Evolutionary conservation across 805 yeast genomes (phyloP), one percentile per base, ranked within the genome.

Genomic region (Lipomyces sp.): DNA sequence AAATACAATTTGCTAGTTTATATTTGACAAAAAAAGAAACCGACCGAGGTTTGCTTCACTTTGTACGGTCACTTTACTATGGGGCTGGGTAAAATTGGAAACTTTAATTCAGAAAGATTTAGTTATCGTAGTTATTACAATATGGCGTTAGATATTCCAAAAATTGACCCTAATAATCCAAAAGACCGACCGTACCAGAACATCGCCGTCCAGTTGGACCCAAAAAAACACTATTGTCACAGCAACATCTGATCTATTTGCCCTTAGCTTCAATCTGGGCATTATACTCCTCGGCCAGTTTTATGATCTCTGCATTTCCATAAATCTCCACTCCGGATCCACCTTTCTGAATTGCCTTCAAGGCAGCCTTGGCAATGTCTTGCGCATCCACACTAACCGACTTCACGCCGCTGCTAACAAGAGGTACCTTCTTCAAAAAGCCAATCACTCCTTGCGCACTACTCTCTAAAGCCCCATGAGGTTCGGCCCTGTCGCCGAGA

Each of bases 311-410:
- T 5, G 56, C 42, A 45, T 70, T 62, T 30, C 62, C 70, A 24
- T 74, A 18, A 48, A 64, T 62, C 51, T 67, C 67, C 4, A 72
- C 74, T 2, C 77, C 77, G 24, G 66, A 60, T 3, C 70, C 74
- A n/a, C 67, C 63, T 4, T 79, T 72, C 30, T 77, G 64, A 3
- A 85, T 83, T 57, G 81, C 73, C 61, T 79, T 74, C 34, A 84
- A 78, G 15, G 86, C 90, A 50, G 84, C 87, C 57, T 79, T 76
- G 4, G 87, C 93, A 51, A 90, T 86, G 57, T 90, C 94, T 37
- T 83, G 85, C 13, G 85, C 95, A 45, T 81, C 74, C n/a, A 86
- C 81, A 0, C 92, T 89, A 64, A 32, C 0, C 35, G 42, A 4
- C 24, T 58, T 58, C 4, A 57, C 13, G 39, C 33, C 35, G 32